Percentiles rank a stretch among this genome's conserved stretches.
phyloP scores from a whole-genome alignment of 2,329 filamentous ascomycete genomes.

The Fusarium aywerte region DNA sequence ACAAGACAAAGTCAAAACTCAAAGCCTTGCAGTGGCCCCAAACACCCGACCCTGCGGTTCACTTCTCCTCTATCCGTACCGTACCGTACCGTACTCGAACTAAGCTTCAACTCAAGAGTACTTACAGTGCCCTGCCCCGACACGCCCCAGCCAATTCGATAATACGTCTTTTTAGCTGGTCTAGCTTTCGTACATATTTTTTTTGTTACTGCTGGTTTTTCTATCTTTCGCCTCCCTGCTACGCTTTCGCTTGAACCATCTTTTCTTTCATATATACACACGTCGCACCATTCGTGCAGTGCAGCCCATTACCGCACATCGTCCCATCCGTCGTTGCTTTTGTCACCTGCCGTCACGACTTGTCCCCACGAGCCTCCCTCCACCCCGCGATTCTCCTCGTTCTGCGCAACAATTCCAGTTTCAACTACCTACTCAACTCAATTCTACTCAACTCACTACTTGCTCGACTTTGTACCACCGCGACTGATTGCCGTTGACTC shows the following conservation, averaged over 20 bases:
- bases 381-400: constrained; percentile 37
- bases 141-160: constrained; percentile 30
- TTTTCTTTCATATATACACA: constrained; percentile 7
- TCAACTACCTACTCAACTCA: not conserved
- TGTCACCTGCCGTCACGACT: constrained; percentile 33
- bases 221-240: constrained; percentile 20
- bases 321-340: constrained; percentile 31
- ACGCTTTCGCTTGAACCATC: constrained; percentile 5
- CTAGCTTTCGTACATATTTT: constrained; percentile 34
- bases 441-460: not conserved
- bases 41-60: constrained; percentile 43
- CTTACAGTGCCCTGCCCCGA: constrained; percentile 28
- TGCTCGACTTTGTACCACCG: constrained; percentile 18
- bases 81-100: not conserved
- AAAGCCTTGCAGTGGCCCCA: constrained; percentile 34
- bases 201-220: constrained; percentile 10
- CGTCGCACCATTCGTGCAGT: constrained; percentile 3
- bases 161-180: constrained; percentile 34
- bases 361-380: constrained; percentile 36
- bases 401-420: constrained; percentile 28
- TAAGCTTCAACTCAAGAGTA: constrained; percentile 16
- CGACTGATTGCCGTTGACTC: constrained; percentile 9
- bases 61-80: constrained; percentile 36
- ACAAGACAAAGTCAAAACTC: constrained; percentile 36
- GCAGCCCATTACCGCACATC: constrained; percentile 13